Evolutionary conservation across 371 early-diverging fungal species (phyloP), one percentile per base, ranked within the genome.

Genomic region (Syncephalastrum racemosum): DNA sequence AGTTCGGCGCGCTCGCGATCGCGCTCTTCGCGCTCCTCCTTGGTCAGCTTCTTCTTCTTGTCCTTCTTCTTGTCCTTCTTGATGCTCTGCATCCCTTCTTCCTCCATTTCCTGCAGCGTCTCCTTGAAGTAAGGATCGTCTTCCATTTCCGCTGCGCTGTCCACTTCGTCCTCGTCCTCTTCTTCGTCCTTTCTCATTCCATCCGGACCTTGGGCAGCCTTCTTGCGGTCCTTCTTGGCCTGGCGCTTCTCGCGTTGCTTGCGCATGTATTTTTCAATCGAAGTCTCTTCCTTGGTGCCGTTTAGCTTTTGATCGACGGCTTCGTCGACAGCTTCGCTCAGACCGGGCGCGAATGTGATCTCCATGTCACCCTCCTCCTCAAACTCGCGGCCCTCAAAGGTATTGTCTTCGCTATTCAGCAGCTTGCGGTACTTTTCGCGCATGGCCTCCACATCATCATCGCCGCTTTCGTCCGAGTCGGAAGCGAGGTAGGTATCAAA

Each of bases 291-390:
- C 0, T 69, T 63, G 45, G 63, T 66, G 16, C 73, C 74, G 4
- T 71, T 63, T 54, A 73, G 60, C 51, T 75, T 64, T 66, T 82
- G 78, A 25, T 82, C 73, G 54, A 80, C 79, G 25, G 87, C 66
- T 42, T 79, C 64, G 10, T 80, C 76, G 1, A 86, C 90, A 18
- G 75, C 78, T 69, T 92, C 90, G 47, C 84, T 87, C 57, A 98
- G 65, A 54, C 96, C 98, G 36, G 98, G 95, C 6, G 92, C 84
- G 60, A 98, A 98, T 8, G 96, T 92, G 46, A 97, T 95, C 68
- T 98, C 95, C 95, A 98, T 92, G 46, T 97, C 93, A 24, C 83
- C 82, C 46, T 81, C 81, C 44, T 70, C 76, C 41, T 71, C 81
- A 12, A 73, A 77, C n/a, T 71, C 77, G 54, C 75, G 68, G 45